Evolutionary conservation across 345 rosid genomes (phyloP), one percentile per base, ranked within the genome.

Genomic region (Ailanthus altissimus): DNA sequence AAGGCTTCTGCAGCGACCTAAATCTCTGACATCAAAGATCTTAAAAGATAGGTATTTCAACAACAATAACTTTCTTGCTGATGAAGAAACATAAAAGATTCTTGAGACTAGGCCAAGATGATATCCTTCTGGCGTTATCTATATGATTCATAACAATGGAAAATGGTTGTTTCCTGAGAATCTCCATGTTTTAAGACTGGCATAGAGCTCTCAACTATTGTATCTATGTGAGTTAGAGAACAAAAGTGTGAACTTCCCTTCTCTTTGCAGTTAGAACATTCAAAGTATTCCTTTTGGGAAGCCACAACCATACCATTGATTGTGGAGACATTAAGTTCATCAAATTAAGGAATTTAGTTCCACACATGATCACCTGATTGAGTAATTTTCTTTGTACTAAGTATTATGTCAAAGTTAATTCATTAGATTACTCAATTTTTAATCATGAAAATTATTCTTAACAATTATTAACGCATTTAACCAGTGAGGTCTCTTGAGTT

Each of bases 1-100:
- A 3, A 3, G 3, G 38, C 38, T 32, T 1, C 38, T 32, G n/a
- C n/a, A 32, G 38, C 3, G 3, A 1, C 38, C 38, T 32, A 3
- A 32, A 32, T 32, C 38, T 32, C n/a, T n/a, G n/a, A n/a, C n/a
- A n/a, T n/a, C n/a, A n/a, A n/a, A n/a, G n/a, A n/a, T n/a, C n/a
- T n/a, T n/a, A n/a, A n/a, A n/a, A n/a, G n/a, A n/a, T n/a, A n/a
- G n/a, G n/a, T n/a, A n/a, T n/a, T n/a, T n/a, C n/a, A n/a, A n/a
- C n/a, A n/a, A n/a, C n/a, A n/a, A 78, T 61, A 75, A 73, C n/a
- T 49, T 74, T 46, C 25, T 53, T 50, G 76, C 63, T 25, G 77
- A 80, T 54, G 75, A 78, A 74, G 83, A 74, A 70, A 65, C 74
- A 14, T 26, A 32, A 0, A 72, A 61, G 67, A 75, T 82, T 6